Conservation (phyloP, 1,284 basidiomycete genomes). For the Ustilago trichophora region DNA sequence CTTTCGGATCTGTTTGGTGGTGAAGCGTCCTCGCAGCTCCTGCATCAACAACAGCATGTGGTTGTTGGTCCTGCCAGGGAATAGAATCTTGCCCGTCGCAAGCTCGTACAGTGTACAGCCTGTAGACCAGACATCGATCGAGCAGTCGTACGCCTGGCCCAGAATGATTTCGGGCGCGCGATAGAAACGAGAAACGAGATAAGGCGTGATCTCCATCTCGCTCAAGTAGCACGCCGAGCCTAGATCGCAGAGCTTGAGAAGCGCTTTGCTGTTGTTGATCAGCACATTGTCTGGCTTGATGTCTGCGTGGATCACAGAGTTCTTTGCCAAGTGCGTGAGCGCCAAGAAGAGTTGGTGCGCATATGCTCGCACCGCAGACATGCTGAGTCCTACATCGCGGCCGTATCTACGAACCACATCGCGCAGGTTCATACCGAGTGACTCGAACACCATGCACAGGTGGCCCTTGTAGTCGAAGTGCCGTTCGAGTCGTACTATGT, state of each 20-base stretch:
- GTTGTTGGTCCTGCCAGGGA: conserved; percentile 95
- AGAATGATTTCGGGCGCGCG: conserved; percentile 98
- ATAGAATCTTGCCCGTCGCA: conserved; percentile 97
- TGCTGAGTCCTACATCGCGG: conserved; percentile 95
- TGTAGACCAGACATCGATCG: conserved; percentile 95
- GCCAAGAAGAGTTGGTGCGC: conserved; percentile 94
- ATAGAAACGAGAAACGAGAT: conserved; percentile 97
- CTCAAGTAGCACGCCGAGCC: conserved; percentile 92
- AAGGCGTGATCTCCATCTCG: conserved; percentile 97
- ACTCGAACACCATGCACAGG: conserved; percentile 95
- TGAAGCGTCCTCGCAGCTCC: conserved; percentile 92
- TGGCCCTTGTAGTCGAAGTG: conserved; percentile 98
- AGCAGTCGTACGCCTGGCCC: conserved; percentile 90
- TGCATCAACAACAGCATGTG: conserved; percentile 85
- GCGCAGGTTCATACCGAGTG: conserved; percentile 91
- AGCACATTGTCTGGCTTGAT: conserved; percentile 71
- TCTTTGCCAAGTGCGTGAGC: conserved; percentile 83
- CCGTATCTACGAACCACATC: conserved; percentile 99
- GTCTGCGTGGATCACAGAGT: conserved; percentile 95
- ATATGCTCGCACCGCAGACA: conserved; percentile 95
- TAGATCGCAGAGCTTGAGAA: conserved; percentile 93
- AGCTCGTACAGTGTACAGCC: conserved; percentile 98
- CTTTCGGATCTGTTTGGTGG: conserved; percentile 91
- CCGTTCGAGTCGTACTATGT: conserved; percentile 86
- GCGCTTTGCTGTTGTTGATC: conserved; percentile 89